Percentiles rank a stretch among this genome's conserved stretches.
Conservation (phyloP, 306 rosid genomes). For the Prunus mongolica region DNA sequence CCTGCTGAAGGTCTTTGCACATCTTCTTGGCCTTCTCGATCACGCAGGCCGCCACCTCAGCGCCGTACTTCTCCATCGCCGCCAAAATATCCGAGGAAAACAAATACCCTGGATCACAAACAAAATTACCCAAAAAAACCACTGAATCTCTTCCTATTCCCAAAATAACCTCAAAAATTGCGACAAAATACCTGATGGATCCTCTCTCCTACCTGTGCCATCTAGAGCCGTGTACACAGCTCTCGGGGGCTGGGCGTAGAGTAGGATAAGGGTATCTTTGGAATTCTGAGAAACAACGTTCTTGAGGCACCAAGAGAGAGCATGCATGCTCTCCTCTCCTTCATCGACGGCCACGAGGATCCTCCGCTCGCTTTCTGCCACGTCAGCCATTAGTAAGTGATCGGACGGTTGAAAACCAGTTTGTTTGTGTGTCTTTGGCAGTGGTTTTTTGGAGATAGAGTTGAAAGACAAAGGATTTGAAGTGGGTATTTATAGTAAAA, state of each 20-base stretch:
- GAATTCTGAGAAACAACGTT: constrained; percentile 49
- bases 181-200: not conserved
- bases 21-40: constrained; percentile 58
- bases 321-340: constrained; percentile 81
- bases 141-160: not conserved
- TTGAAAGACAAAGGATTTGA: not conserved
- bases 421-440: not conserved
- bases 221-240: constrained; percentile 46
- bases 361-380: constrained; percentile 41
- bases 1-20: constrained; percentile 38
- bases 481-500: constrained; percentile 5
- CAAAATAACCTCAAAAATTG: not conserved
- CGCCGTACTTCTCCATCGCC: constrained; percentile 47
- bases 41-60: constrained; percentile 51
- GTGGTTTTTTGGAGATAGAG: not conserved
- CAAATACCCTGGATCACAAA: constrained; percentile 47
- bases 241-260: constrained; percentile 61
- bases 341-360: constrained; percentile 86
- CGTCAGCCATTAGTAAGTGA: constrained; percentile 38
- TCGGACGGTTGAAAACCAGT: constrained; percentile 5
- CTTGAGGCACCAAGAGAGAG: constrained; percentile 76
- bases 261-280: constrained; percentile 60
- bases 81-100: constrained; percentile 58
- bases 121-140: constrained; percentile 2
- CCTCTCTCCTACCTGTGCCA: constrained; percentile 53